phyloP scores from a whole-genome alignment of 176 grass and related monocot species.

The Rhipidocladum racemiflorum region DNA sequence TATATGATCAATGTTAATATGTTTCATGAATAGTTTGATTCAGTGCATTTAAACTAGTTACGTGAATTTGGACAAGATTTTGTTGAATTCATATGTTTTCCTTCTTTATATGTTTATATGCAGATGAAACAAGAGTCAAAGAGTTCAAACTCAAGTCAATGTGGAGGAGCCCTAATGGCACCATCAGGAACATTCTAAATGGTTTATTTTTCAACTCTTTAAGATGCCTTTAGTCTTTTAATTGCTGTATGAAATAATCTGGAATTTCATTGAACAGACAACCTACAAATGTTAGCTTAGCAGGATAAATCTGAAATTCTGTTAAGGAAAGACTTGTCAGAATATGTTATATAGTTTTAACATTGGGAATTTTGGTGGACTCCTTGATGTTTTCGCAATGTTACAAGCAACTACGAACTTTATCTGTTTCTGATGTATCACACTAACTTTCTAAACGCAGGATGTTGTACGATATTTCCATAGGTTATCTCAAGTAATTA shows the following conservation, averaged over 20 bases:
- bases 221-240: background rate
- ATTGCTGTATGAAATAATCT: background rate
- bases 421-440: background rate
- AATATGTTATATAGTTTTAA: background rate
- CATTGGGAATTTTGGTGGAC: background rate
- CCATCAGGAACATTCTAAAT: constrained; percentile 62
- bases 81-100: constrained; percentile 8
- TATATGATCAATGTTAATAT: background rate
- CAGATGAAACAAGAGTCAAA: constrained; percentile 64
- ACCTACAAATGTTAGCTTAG: background rate
- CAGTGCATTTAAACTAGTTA: background rate
- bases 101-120: background rate
- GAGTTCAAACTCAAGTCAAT: constrained; percentile 65
- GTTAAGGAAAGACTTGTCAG: background rate
- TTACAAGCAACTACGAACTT: background rate
- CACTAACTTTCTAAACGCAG: background rate
- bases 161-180: constrained; percentile 67
- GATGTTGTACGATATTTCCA: background rate
- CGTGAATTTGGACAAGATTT: background rate
- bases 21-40: constrained; percentile 4
- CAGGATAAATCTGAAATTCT: background rate
- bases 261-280: background rate
- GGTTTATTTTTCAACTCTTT: constrained; percentile 30
- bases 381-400: background rate
- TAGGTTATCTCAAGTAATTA: background rate